Percentiles rank a stretch among this genome's conserved stretches.
These are phyloP conservation scores for Colletotrichum theobromicola DNA, from an alignment of 2,329 filamentous ascomycete species.

Conservation along the genomic window DNA sequence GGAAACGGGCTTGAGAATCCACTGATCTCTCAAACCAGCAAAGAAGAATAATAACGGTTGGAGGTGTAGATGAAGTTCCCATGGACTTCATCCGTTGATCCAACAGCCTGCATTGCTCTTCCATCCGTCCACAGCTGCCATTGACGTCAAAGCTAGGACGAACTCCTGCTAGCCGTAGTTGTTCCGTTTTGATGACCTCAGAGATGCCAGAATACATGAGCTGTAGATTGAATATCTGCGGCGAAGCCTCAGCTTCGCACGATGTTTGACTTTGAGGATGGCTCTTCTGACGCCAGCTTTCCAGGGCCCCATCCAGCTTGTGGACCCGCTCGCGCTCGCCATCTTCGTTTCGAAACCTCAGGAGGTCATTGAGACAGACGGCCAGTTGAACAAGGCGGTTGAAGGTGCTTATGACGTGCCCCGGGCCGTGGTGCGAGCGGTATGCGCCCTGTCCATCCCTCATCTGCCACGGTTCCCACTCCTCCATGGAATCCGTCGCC, in stretches of 20 bases:
- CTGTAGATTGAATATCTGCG: neutral
- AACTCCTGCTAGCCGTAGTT: neutral
- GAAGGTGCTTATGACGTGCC: neutral
- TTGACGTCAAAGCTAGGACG: neutral
- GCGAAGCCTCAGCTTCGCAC: neutral
- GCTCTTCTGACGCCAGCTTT: neutral
- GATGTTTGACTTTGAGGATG: neutral
- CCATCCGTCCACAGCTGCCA: neutral
- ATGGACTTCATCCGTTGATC: neutral
- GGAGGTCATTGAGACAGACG: neutral
- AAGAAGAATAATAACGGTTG: neutral
- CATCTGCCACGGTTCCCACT: constrained; percentile 1
- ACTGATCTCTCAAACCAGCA: neutral
- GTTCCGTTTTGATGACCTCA: neutral
- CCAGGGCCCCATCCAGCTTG: neutral
- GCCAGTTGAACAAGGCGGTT: neutral
- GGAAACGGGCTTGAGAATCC: neutral
- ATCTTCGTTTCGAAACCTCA: neutral
- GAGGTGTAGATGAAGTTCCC: neutral
- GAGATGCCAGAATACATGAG: neutral
- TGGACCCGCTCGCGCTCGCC: neutral
- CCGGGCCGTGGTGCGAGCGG: neutral
- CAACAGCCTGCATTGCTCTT: neutral
- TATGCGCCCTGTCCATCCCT: neutral
- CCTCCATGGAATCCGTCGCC: neutral